Evolutionary conservation across 495 filamentous ascomycete species (phyloP).

Genomic region (Neurospora sp.): DNA sequence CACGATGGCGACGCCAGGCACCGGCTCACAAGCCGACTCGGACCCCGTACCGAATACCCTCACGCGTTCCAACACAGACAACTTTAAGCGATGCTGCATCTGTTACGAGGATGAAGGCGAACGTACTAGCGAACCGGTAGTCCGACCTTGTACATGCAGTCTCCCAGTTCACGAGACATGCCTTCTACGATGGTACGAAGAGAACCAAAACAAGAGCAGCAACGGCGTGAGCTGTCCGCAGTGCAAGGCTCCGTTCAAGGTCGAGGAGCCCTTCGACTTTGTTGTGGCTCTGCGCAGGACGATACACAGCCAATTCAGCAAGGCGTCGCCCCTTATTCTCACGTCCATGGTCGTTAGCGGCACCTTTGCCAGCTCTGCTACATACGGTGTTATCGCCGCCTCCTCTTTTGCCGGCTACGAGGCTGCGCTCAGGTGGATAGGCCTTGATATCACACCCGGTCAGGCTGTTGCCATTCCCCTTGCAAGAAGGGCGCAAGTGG

Average conservation of each 20-base stretch:
- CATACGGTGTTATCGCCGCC: constrained; percentile 28
- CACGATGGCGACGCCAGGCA: neutral
- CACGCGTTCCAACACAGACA: constrained; percentile 11
- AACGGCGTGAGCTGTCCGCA: constrained; percentile 70
- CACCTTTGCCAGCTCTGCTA: constrained; percentile 32
- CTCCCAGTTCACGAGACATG: constrained; percentile 86
- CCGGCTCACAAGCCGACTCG: constrained; percentile 1
- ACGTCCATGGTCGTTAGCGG: constrained; percentile 44
- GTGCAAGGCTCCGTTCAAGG: constrained; percentile 70
- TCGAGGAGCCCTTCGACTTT: constrained; percentile 61
- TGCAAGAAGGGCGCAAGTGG: neutral
- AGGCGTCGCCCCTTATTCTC: constrained; percentile 49
- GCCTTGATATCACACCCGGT: neutral
- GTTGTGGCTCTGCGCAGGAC: constrained; percentile 49
- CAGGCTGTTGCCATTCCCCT: neutral
- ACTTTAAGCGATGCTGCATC: constrained; percentile 69
- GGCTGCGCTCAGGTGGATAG: constrained; percentile 17
- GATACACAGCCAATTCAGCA: constrained; percentile 44
- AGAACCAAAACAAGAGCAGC: constrained; percentile 45
- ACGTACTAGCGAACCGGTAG: constrained; percentile 57
- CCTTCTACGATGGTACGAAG: constrained; percentile 81
- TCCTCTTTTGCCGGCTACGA: constrained; percentile 28
- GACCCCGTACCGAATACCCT: constrained; percentile 3
- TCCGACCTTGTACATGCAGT: constrained; percentile 78
- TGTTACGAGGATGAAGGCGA: constrained; percentile 76